Evolutionary conservation across 208 protist genomes (phyloP).

Genomic region (Crithidia thermophila): DNA sequence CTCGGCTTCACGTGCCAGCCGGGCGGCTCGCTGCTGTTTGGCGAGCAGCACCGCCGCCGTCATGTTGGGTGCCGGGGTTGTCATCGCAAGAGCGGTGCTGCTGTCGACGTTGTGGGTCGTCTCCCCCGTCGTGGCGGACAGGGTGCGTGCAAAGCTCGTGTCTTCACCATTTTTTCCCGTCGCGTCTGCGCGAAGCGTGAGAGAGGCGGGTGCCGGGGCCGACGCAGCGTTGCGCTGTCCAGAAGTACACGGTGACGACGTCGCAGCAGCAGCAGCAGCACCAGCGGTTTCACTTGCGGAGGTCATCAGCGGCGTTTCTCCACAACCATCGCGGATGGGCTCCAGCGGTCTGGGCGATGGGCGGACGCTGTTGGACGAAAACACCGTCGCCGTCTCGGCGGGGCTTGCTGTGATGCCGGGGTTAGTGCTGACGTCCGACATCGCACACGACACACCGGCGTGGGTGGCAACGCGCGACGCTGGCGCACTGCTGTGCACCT

Average conservation of each 20-base stretch:
- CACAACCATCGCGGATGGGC: background rate
- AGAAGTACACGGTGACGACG: no score
- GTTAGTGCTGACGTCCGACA: slow-evolving; percentile 1
- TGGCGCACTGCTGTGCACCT: background rate
- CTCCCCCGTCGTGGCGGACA: background rate
- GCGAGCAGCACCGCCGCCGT: slow-evolving; percentile 21
- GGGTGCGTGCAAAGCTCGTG: no score
- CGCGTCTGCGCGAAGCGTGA: no score
- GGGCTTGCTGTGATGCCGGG: slow-evolving; percentile 1
- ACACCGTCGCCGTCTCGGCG: background rate
- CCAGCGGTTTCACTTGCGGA: background rate
- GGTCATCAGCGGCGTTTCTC: background rate
- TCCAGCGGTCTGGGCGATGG: slow-evolving; percentile 2
- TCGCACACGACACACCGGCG: background rate
- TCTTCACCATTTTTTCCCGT: no score
- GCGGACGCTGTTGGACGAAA: background rate
- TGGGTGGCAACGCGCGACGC: background rate
- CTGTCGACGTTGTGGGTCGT: background rate
- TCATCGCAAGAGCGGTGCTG: background rate
- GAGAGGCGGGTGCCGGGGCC: no score
- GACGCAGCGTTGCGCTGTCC: no score
- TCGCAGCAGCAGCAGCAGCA: no score
- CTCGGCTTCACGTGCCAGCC: slow-evolving; percentile 12
- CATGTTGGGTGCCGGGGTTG: background rate
- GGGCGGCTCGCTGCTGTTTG: slow-evolving; percentile 26